A percentile compares a stretch with the other conserved stretches of the same genome.
Conservation (phyloP, 2,329 filamentous ascomycete genomes). For the Aspergillus sergii region DNA sequence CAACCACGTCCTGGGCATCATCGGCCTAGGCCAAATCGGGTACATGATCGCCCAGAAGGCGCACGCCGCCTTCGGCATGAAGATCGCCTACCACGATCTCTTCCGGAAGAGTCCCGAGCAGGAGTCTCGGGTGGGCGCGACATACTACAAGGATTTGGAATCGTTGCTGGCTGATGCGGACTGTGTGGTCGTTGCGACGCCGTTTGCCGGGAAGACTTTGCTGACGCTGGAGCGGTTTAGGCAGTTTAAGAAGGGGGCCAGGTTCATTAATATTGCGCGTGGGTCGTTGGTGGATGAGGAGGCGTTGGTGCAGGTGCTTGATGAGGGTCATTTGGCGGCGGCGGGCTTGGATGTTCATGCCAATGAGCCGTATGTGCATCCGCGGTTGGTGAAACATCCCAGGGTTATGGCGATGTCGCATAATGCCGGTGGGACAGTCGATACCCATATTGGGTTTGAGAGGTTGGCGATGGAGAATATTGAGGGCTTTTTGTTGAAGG, state of each 20-base stretch:
- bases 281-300: conserved; percentile 54
- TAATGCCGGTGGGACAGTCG: conserved; percentile 53
- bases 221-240: conserved; percentile 47
- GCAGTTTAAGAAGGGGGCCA: conserved; percentile 51
- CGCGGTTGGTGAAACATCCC: conserved; percentile 41
- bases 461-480: conserved; percentile 52
- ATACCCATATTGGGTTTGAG: conserved; percentile 55
- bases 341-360: conserved; percentile 60
- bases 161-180: conserved; percentile 47
- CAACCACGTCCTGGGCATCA: conserved; percentile 63
- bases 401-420: conserved; percentile 52
- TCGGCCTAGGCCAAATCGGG: conserved; percentile 71
- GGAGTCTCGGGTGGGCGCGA: conserved; percentile 44
- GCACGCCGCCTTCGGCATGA: conserved; percentile 65
- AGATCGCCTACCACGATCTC: conserved; percentile 60
- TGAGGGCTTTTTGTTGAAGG: conserved; percentile 31
- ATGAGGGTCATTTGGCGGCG: conserved; percentile 49
- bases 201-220: conserved; percentile 43
- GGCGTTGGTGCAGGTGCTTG: conserved; percentile 51
- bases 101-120: conserved; percentile 39
- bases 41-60: conserved; percentile 64
- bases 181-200: conserved; percentile 53
- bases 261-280: conserved; percentile 56
- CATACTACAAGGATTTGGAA: conserved; percentile 46
- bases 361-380: conserved; percentile 55